These are phyloP conservation scores for Papiliotrema nemorosa DNA, from an alignment of 1,284 basidiomycete species.

Conservation along the genomic window DNA sequence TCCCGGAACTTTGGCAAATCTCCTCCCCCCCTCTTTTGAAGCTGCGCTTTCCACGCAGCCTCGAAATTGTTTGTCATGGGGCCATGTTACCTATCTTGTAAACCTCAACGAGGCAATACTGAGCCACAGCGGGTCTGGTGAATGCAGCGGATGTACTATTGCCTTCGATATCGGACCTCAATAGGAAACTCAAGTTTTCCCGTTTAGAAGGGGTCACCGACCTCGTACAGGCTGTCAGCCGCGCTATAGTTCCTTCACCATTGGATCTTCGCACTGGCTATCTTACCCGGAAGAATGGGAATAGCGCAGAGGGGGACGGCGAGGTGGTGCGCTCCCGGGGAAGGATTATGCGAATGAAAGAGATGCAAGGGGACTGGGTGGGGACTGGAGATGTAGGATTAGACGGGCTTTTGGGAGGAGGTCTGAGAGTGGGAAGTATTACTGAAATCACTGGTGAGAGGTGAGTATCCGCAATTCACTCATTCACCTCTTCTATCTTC, in stretches of 20 bases:
- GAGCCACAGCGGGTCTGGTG: slow-evolving; percentile 24
- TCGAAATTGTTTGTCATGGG: neutral
- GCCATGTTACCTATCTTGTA: neutral
- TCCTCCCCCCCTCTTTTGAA: neutral
- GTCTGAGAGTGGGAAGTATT: slow-evolving; percentile 68
- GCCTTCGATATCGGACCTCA: slow-evolving; percentile 30
- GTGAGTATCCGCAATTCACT: slow-evolving; percentile 53
- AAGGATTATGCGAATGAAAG: neutral
- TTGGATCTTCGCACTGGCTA: neutral
- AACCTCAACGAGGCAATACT: neutral
- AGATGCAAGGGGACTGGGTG: slow-evolving; percentile 25
- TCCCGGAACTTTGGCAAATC: too few species aligned
- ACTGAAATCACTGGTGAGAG: slow-evolving; percentile 87
- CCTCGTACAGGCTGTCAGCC: slow-evolving; percentile 20
- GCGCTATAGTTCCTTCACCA: slow-evolving; percentile 24
- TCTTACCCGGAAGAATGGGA: neutral
- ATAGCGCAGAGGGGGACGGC: too few species aligned
- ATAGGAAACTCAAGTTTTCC: slow-evolving; percentile 27
- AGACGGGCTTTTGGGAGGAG: slow-evolving; percentile 67
- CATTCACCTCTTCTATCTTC: too few species aligned
- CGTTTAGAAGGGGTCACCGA: neutral
- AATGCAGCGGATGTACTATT: slow-evolving; percentile 45
- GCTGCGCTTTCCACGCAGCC: too few species aligned
- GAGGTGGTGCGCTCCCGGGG: too few species aligned
- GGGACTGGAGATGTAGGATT: slow-evolving; percentile 66